Evolutionary conservation across 768 basidiomycete genomes (phyloP), one percentile per base, ranked within the genome.

Genomic region (Tremella fuciformis): DNA sequence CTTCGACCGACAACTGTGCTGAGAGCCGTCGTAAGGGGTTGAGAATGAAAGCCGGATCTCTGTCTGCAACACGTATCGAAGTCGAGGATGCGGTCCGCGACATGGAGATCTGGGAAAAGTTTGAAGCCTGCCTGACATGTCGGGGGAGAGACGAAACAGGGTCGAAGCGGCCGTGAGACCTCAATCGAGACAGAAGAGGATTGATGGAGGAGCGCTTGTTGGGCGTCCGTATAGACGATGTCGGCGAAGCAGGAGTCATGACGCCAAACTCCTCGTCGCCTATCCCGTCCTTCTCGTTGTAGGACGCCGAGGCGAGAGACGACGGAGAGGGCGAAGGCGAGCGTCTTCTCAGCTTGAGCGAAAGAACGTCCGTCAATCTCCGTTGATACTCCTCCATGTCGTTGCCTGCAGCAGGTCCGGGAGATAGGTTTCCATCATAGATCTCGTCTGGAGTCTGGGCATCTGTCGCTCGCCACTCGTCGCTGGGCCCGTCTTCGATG

Each of bases 1-100:
- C 78, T 1, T 89, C 89, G 16, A 49, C 34, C 29, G 58, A 68
- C 0, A 67, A 54, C 37, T 67, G 59, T 6, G 62, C 60, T 1
- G 68, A 67, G 16, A 71, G 39, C 15, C 59, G 60, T 0, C 70
- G 62, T 8, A 74, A 53, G 7, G 68, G 68, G 37, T 72, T 70
- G 48, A 74, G 69, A 4, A 57, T 55, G 52, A 74, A 71, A 6
- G 70, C 70, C 2, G 70, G 65, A 53, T 25, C 53, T n/a, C 15
- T 18, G 1, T 50, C 22, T 4, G 38, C 15, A 19, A 44, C 49
- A 13, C 34, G 49, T 3, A 53, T 19, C 15, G 60, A 58, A 21
- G 49, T 50, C 18, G 55, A 55, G 2, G 66, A 64, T 3, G 44
- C 29, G 8, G 67, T 64, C 18, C 50, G 41, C 2, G 67, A 50